Evolutionary conservation across 306 rosid species (phyloP).

Genomic region (Quercus robur): DNA sequence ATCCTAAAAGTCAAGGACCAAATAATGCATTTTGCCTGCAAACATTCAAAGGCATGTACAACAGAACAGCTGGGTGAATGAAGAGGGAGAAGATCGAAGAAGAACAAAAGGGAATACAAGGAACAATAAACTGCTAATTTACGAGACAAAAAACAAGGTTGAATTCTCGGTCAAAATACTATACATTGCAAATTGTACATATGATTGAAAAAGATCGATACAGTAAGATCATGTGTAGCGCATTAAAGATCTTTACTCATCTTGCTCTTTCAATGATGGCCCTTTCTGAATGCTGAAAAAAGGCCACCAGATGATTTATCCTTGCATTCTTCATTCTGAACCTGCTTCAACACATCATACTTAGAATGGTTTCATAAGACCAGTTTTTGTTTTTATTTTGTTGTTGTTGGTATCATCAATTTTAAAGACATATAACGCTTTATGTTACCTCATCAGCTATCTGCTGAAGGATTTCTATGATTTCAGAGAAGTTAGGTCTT

Average conservation of each 20-base stretch:
- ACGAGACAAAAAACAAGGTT: neutral
- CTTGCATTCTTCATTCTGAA: constrained; percentile 42
- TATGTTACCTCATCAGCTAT: constrained; percentile 67
- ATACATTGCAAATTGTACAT: constrained; percentile 10
- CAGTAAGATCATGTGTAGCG: neutral
- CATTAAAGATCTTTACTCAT: neutral
- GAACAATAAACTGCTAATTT: neutral
- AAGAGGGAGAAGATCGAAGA: too few species aligned
- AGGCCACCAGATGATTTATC: constrained; percentile 53
- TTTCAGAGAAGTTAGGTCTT: constrained; percentile 78
- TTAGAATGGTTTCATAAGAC: constrained; percentile 8
- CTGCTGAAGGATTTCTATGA: constrained; percentile 64
- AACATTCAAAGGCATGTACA: too few species aligned
- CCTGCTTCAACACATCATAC: constrained; percentile 41
- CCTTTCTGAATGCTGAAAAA: constrained; percentile 64
- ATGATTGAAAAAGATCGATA: constrained; percentile 13
- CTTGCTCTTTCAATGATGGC: constrained; percentile 36
- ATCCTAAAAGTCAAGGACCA: too few species aligned
- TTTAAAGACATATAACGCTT: neutral
- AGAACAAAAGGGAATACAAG: neutral
- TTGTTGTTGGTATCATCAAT: neutral
- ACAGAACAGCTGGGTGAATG: too few species aligned
- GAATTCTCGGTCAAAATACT: neutral
- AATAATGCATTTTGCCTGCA: too few species aligned
- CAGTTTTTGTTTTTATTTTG: neutral